Evolutionary conservation across 1,284 basidiomycete species (phyloP).

Genomic region (Cryptococcus maquisensis): DNA sequence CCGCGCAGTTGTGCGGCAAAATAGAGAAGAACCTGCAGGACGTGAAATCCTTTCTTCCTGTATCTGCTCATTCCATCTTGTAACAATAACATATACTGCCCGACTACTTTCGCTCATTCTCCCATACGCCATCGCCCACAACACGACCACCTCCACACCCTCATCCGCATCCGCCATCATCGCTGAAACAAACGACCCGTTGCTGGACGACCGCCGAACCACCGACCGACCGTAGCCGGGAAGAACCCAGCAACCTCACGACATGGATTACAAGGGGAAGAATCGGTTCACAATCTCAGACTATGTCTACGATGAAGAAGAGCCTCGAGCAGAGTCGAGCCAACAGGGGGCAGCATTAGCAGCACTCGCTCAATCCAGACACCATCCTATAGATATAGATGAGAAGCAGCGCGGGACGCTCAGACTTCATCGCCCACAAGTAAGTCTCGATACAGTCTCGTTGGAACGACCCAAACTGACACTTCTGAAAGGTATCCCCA

Average conservation of each 20-base stretch:
- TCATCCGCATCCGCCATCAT: not conserved
- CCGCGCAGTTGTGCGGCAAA: no score
- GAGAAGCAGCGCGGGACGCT: slow-evolving; percentile 2
- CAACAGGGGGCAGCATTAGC: not conserved
- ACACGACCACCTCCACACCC: slow-evolving; percentile 2
- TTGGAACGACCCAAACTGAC: not conserved
- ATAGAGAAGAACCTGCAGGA: no score
- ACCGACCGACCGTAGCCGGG: not conserved
- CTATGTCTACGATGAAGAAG: slow-evolving; percentile 19
- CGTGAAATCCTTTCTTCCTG: no score
- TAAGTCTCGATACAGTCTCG: slow-evolving; percentile 2
- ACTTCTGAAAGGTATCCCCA: no score
- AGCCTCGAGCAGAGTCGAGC: slow-evolving; percentile 9
- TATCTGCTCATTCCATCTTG: no score
- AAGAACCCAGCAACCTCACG: not conserved
- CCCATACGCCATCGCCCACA: not conserved
- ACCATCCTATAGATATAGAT: slow-evolving; percentile 1
- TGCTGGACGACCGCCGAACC: slow-evolving; percentile 8
- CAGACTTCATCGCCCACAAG: slow-evolving; percentile 9
- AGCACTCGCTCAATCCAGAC: not conserved
- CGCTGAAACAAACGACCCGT: not conserved
- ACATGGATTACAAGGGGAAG: not conserved
- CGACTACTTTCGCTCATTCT: no score
- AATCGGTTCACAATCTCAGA: slow-evolving; percentile 33
- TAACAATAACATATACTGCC: no score